Evolutionary conservation across 257 asterid genomes (phyloP).

Genomic region (Petrea volubilis): DNA sequence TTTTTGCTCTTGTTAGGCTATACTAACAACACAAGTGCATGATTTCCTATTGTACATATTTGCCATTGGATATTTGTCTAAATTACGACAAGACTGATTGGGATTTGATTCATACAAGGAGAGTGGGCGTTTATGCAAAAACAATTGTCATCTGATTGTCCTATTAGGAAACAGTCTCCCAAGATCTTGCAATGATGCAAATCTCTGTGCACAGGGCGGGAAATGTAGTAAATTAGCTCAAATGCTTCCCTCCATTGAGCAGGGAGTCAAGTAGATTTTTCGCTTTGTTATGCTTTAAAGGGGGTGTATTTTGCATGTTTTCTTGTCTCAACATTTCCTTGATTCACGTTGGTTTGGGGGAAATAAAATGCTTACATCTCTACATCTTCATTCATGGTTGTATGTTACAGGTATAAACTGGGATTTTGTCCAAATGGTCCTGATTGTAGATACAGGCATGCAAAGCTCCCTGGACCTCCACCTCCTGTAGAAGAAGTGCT

Average conservation of each 20-base stretch:
- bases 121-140: background rate
- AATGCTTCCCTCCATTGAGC: background rate
- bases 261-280: background rate
- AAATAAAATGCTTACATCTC: background rate
- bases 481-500: slow-evolving; percentile 94
- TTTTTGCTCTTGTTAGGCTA: background rate
- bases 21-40: background rate
- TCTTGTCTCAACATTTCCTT: slow-evolving; percentile 10
- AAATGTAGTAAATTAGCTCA: background rate
- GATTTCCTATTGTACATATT: background rate
- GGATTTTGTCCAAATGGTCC: slow-evolving; percentile 99
- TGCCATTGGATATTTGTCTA: background rate
- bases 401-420: slow-evolving; percentile 77
- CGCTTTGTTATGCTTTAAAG: background rate
- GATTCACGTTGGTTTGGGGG: background rate
- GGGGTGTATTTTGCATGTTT: background rate
- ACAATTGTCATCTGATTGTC: background rate
- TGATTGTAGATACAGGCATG: slow-evolving; percentile 96
- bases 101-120: background rate
- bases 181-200: background rate
- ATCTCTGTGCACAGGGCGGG: background rate
- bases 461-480: slow-evolving; percentile 95
- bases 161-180: background rate
- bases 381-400: slow-evolving; percentile 7
- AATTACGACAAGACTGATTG: background rate